A percentile compares a stretch with the other conserved stretches of the same genome.
phyloP scores from a whole-genome alignment of 2,329 filamentous ascomycete species.

The Dothideomycetes sp. region DNA sequence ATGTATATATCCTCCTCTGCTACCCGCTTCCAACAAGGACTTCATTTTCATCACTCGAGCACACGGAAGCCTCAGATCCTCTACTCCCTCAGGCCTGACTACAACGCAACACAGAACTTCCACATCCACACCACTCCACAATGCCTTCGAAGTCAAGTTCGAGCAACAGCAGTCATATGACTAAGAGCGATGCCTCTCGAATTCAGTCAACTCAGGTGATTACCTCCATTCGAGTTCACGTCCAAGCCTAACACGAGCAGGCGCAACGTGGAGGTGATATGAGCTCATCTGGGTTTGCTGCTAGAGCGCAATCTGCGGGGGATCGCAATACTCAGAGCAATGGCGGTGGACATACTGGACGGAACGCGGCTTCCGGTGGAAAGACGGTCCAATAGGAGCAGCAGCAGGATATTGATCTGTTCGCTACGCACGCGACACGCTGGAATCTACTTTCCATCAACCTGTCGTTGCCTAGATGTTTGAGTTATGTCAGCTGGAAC shows the following conservation, averaged over 20 bases:
- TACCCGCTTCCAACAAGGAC: neutral
- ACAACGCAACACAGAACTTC: neutral
- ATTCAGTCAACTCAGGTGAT: neutral
- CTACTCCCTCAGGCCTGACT: neutral
- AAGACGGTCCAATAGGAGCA: neutral
- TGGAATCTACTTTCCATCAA: constrained; percentile 2
- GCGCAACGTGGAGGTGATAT: constrained; percentile 1
- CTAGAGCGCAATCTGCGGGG: constrained; percentile 1
- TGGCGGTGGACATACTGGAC: neutral
- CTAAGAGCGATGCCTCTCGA: neutral
- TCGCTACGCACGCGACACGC: neutral
- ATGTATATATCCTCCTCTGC: neutral
- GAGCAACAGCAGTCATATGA: constrained; percentile 1
- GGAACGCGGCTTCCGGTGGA: neutral
- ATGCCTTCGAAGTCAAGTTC: constrained; percentile 1
- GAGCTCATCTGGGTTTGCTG: constrained; percentile 1
- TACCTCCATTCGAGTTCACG: neutral
- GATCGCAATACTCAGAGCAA: neutral
- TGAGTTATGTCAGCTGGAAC: constrained; percentile 1
- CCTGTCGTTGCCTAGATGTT: neutral
- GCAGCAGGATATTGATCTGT: neutral
- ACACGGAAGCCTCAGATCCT: neutral
- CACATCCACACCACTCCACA: neutral
- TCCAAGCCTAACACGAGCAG: constrained; percentile 1
- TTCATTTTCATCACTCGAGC: neutral